These are phyloP conservation scores for Naematelia encephala DNA, from an alignment of 768 basidiomycete genomes.

Conservation along the genomic window DNA sequence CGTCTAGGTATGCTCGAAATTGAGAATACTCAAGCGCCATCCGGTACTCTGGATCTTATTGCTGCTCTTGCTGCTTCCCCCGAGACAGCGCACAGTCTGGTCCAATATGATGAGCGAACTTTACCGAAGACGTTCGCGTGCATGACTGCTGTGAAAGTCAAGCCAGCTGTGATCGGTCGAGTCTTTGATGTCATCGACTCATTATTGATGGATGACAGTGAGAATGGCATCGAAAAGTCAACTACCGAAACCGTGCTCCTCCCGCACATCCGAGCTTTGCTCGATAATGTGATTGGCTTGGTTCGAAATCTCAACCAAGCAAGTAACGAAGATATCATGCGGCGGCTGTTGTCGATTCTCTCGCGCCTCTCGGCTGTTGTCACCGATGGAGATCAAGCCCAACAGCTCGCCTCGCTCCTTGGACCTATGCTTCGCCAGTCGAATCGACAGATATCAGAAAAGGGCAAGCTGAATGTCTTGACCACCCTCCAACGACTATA, in stretches of 20 bases:
- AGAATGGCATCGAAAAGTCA: constrained; percentile 52
- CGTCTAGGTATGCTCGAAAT: constrained; percentile 68
- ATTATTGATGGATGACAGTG: constrained; percentile 55
- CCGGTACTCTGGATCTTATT: constrained; percentile 80
- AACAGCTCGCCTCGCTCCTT: constrained; percentile 68
- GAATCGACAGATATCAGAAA: constrained; percentile 72
- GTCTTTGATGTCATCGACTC: constrained; percentile 82
- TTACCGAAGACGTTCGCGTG: constrained; percentile 79
- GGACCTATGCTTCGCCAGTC: constrained; percentile 76
- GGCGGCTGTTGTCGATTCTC: constrained; percentile 77
- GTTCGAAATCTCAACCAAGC: constrained; percentile 61
- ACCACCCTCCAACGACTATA: constrained; percentile 64
- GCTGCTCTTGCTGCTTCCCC: constrained; percentile 66
- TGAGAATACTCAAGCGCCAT: constrained; percentile 90
- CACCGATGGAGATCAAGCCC: constrained; percentile 66
- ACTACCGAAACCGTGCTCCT: constrained; percentile 63
- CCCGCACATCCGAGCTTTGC: constrained; percentile 59
- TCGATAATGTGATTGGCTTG: constrained; percentile 67
- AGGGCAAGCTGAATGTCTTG: constrained; percentile 76
- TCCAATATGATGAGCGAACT: constrained; percentile 64
- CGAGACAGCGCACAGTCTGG: constrained; percentile 63
- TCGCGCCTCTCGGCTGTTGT: constrained; percentile 75
- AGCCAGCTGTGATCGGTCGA: constrained; percentile 72
- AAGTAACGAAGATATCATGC: constrained; percentile 57
- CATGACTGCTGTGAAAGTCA: constrained; percentile 76